phyloP scores from a whole-genome alignment of 805 yeast species.

The Candida koratica region DNA sequence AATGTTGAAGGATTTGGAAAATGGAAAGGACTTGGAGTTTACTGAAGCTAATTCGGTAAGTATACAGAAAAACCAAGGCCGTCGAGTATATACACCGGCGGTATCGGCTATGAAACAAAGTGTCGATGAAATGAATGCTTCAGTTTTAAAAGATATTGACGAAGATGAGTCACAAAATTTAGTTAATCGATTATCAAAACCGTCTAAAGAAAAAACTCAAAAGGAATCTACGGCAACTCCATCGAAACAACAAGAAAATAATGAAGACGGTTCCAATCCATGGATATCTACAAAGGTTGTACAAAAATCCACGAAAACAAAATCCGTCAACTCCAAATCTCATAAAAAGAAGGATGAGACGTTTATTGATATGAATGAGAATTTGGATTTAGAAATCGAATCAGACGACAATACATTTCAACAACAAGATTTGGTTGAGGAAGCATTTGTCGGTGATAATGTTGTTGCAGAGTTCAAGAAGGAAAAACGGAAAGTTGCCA shows the following conservation, averaged over 20 bases:
- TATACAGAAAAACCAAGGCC: slow-evolving; percentile 61
- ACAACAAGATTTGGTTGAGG: slow-evolving; percentile 76
- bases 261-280: slow-evolving; percentile 25
- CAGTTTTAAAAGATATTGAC: slow-evolving; percentile 42
- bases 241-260: slow-evolving; percentile 7
- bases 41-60: slow-evolving; percentile 43
- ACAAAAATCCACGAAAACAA: slow-evolving; percentile 29
- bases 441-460: slow-evolving; percentile 97
- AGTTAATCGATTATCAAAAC: slow-evolving; percentile 34
- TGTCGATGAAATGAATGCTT: slow-evolving; percentile 32
- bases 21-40: slow-evolving; percentile 35
- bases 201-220: slow-evolving; percentile 5
- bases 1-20: slow-evolving; percentile 45
- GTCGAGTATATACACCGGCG: slow-evolving; percentile 74
- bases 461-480: slow-evolving; percentile 75
- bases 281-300: slow-evolving; percentile 29
- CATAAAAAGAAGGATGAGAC: slow-evolving; percentile 34
- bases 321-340: slow-evolving; percentile 28
- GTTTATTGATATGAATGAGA: slow-evolving; percentile 49
- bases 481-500: slow-evolving; percentile 64
- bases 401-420: slow-evolving; percentile 47
- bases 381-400: slow-evolving; percentile 33
- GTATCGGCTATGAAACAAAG: slow-evolving; percentile 39
- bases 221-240: slow-evolving; percentile 10
- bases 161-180: slow-evolving; percentile 50